These are phyloP conservation scores for Dioscorea alata DNA, from an alignment of 106 monocot species.

Conservation along the genomic window DNA sequence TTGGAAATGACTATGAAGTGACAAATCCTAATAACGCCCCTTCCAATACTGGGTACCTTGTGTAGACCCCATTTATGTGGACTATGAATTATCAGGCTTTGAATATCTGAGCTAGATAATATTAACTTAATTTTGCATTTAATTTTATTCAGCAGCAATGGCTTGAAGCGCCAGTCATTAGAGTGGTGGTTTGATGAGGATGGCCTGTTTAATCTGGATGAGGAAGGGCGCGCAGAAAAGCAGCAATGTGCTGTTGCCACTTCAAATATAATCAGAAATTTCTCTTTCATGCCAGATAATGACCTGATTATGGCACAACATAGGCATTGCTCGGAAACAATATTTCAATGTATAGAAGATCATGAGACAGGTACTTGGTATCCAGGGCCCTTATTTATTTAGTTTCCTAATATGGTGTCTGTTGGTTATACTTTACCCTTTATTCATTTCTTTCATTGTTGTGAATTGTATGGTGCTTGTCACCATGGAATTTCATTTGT, in stretches of 20 bases:
- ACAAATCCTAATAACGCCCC: slow-evolving; percentile 15
- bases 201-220: slow-evolving; percentile 85
- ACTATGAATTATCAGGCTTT: not conserved
- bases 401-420: too few species aligned
- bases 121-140: not conserved
- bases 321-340: slow-evolving; percentile 92
- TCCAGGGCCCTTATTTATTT: too few species aligned
- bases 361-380: slow-evolving; percentile 55
- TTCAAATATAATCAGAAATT: slow-evolving; percentile 94
- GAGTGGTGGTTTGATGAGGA: slow-evolving; percentile 95
- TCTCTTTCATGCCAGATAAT: slow-evolving; percentile 99
- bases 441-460: not conserved
- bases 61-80: not conserved
- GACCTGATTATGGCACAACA: slow-evolving; percentile 95
- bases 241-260: slow-evolving; percentile 93
- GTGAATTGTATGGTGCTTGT: too few species aligned
- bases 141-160: slow-evolving; percentile 29
- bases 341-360: slow-evolving; percentile 94
- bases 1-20: slow-evolving; percentile 56
- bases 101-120: not conserved
- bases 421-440: not conserved
- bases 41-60: slow-evolving; percentile 38
- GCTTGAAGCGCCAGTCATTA: slow-evolving; percentile 22
- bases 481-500: too few species aligned
- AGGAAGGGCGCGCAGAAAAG: slow-evolving; percentile 80